phyloP scores from a whole-genome alignment of 306 rosid species.

The Fragaria vesca region DNA sequence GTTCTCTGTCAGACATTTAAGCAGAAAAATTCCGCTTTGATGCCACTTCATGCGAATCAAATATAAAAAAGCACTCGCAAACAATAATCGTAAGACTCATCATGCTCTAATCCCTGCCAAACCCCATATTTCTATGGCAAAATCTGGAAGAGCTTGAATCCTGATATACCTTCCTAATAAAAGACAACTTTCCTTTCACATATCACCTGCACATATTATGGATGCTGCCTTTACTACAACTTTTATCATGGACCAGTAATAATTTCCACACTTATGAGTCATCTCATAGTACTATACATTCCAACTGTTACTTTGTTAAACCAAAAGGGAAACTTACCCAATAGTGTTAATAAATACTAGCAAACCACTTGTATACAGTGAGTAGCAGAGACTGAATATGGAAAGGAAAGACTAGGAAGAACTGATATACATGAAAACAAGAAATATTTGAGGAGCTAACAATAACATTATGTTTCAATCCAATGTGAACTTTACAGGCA shows the following conservation, averaged over 20 bases:
- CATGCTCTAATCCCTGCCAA: neutral
- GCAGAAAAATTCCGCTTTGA: neutral
- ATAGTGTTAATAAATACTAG: neutral
- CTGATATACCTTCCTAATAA: neutral
- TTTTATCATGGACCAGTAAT: neutral
- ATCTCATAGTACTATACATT: neutral
- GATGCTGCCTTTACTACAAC: neutral
- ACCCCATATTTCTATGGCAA: neutral
- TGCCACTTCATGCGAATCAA: neutral
- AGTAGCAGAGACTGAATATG: neutral
- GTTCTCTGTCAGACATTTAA: neutral
- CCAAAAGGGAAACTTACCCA: neutral
- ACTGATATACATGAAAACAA: neutral
- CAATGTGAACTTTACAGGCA: neutral
- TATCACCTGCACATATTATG: neutral
- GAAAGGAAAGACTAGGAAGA: neutral
- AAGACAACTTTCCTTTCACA: neutral
- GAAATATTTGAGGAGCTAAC: neutral
- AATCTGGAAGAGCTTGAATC: neutral
- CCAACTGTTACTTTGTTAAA: neutral
- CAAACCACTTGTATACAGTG: neutral
- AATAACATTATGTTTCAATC: neutral
- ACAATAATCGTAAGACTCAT: neutral
- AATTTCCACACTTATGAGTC: neutral
- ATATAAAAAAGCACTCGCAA: neutral